These are phyloP conservation scores for Gossypium bickii DNA, from an alignment of 345 rosid genomes.

Conservation along the genomic window DNA sequence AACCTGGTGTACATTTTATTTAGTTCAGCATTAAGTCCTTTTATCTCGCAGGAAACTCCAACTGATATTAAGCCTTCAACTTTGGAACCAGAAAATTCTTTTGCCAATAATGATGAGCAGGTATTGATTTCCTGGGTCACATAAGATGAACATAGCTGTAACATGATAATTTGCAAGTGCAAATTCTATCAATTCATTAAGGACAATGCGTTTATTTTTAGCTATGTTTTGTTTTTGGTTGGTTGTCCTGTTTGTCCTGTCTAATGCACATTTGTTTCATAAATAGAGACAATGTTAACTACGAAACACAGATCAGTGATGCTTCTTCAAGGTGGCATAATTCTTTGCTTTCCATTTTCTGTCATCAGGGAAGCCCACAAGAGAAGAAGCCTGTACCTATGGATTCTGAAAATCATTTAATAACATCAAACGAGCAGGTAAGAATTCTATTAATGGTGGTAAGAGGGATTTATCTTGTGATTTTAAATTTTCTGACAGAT, in stretches of 20 bases:
- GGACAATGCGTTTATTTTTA: neutral
- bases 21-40: neutral
- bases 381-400: slow-evolving; percentile 33
- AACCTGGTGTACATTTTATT: neutral
- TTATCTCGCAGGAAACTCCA: slow-evolving; percentile 29
- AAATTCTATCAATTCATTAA: neutral
- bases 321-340: slow-evolving; percentile 5
- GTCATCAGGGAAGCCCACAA: slow-evolving; percentile 39
- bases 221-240: neutral
- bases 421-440: slow-evolving; percentile 36
- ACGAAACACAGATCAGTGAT: neutral
- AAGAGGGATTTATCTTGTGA: slow-evolving; percentile 7
- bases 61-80: slow-evolving; percentile 36
- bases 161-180: neutral
- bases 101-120: slow-evolving; percentile 33
- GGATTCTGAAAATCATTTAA: slow-evolving; percentile 20
- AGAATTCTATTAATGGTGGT: neutral
- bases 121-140: slow-evolving; percentile 22
- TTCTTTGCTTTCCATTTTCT: slow-evolving; percentile 12
- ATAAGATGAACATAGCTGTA: neutral
- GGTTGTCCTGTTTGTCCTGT: neutral
- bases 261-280: slow-evolving; percentile 1
- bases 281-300: neutral
- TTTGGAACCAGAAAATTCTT: slow-evolving; percentile 28
- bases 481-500: neutral